Evolutionary conservation across 2,329 filamentous ascomycete species (phyloP).

Genomic region (Talaromyces sp.): DNA sequence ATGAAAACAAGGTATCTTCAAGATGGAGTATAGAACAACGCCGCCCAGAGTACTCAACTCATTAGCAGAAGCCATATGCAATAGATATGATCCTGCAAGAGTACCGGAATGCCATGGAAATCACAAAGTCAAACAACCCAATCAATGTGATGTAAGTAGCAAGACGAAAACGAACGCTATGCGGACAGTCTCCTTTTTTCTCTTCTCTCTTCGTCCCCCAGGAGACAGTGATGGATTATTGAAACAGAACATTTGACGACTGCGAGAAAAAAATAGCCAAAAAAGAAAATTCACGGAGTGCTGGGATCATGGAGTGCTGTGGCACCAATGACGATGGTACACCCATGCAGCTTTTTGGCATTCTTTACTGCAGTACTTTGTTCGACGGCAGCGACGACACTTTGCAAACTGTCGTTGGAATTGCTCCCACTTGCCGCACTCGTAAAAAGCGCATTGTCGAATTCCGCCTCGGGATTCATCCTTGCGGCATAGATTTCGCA

Average conservation of each 20-base stretch:
- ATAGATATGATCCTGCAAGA: neutral
- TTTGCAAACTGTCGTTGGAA: constrained; percentile 96
- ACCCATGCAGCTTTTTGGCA: constrained; percentile 99
- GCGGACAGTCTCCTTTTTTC: neutral
- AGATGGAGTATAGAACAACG: constrained; percentile 27
- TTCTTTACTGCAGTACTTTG: constrained; percentile 99
- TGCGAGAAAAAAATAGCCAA: neutral
- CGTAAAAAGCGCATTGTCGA: constrained; percentile 93
- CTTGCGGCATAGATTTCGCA: constrained; percentile 97
- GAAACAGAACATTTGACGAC: neutral
- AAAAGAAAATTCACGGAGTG: neutral
- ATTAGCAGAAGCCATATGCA: neutral
- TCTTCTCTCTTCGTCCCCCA: neutral
- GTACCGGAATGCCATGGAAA: neutral
- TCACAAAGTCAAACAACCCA: neutral
- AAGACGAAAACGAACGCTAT: neutral
- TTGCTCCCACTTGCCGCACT: constrained; percentile 98
- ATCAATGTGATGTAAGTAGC: neutral
- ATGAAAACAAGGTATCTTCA: constrained; percentile 33
- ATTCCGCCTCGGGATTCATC: constrained; percentile 93
- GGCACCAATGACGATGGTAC: constrained; percentile 96
- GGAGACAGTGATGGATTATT: neutral
- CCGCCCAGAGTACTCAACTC: constrained; percentile 20
- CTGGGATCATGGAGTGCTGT: constrained; percentile 29
- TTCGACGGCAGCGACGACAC: constrained; percentile 89